A percentile compares a stretch with the other conserved stretches of the same genome.
phyloP scores from a whole-genome alignment of 768 basidiomycete genomes.

The Lenzites betulinus region DNA sequence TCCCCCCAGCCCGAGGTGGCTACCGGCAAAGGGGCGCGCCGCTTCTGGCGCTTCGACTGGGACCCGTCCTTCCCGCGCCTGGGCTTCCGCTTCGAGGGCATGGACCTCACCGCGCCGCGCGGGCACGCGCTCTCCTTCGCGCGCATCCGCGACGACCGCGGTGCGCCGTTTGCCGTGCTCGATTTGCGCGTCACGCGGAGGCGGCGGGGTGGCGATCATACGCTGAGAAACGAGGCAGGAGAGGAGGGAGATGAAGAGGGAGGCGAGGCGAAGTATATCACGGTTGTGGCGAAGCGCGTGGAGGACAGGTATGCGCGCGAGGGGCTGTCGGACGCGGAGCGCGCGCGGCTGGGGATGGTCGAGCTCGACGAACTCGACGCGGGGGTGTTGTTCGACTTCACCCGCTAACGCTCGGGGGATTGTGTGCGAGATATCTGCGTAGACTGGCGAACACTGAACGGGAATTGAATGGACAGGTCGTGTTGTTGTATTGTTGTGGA shows the following conservation, averaged over 20 bases:
- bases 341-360: constrained; percentile 14
- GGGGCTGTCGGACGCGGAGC: constrained; percentile 15
- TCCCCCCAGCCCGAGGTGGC: neutral
- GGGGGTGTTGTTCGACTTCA: too few relatives aligned
- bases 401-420: too few relatives aligned
- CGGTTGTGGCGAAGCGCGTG: constrained; percentile 17
- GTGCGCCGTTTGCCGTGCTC: constrained; percentile 17
- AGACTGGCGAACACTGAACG: too few relatives aligned
- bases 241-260: neutral
- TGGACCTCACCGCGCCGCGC: constrained; percentile 13
- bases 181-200: constrained; percentile 13
- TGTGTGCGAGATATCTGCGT: too few relatives aligned
- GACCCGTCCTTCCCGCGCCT: constrained; percentile 16
- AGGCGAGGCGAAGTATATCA: constrained; percentile 1
- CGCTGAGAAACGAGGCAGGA: too few relatives aligned
- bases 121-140: constrained; percentile 19
- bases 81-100: constrained; percentile 21
- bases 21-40: neutral
- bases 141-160: constrained; percentile 13
- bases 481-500: too few relatives aligned
- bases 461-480: too few relatives aligned
- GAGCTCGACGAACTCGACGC: neutral
- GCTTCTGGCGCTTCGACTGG: constrained; percentile 22
- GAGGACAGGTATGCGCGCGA: constrained; percentile 9
- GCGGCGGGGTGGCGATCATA: too few relatives aligned